Evolutionary conservation across 306 rosid species (phyloP), one percentile per base, ranked within the genome.

Genomic region (Acacia confusa): DNA sequence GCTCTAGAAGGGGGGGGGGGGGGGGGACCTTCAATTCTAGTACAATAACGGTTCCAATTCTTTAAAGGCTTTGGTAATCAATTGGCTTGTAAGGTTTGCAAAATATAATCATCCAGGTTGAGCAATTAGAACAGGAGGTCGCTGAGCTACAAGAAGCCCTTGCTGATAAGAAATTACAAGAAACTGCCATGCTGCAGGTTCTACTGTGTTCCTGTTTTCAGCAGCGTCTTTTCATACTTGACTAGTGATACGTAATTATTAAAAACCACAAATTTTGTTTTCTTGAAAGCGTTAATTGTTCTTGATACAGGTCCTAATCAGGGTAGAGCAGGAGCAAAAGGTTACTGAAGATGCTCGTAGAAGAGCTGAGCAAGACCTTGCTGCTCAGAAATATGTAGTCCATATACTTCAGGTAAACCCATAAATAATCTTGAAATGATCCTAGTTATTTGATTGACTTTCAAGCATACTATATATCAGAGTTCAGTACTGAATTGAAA

Each of bases 181-280:
- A 92, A 90, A 76, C 87, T 83, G 91, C 96, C 78, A 87, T 95
- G 94, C 87, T 95, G 82, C 87, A 93, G 99, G 99, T 93, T 87
- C 78, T 85, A 58, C 40, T 81, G 82, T 75, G 83, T 84, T 74
- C 81, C 60, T 70, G 75, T 85, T 86, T 84, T 80, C 81, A 76
- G 76, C 87, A 52, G 78, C 78, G 55, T 84, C 81, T 68, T 80
- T 86, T 77, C 72, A 84, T 85, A 81, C 85, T 74, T 78, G 67
- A 14, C 36, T 50, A 63, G 36, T 77, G 80, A 70, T 53, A 53
- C 79, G 75, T 53, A 72, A 82, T 70, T 82, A 61, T 25, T 25
- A 27, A 61, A 57, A 24, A 74, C 6, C 7, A 22, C 22, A 36
- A 36, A n/a, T 17, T 78, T 9, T 32, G 41, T 79, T 72, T 34